phyloP scores from a whole-genome alignment of 345 rosid species.

The Anastatica hierochuntica region DNA sequence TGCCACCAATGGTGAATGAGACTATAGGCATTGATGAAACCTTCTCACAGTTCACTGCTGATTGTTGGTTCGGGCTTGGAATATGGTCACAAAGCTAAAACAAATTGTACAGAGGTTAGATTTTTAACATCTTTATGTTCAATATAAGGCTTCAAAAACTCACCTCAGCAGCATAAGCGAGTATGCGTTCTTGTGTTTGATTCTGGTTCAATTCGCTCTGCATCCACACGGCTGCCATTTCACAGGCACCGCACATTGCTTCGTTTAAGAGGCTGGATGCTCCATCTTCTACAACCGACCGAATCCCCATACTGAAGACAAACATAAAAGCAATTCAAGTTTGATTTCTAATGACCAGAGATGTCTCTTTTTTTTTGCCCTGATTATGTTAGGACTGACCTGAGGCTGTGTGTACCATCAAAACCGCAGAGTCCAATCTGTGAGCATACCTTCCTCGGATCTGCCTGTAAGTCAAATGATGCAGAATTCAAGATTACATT shows the following conservation, averaged over 20 bases:
- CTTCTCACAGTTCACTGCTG: constrained; percentile 53
- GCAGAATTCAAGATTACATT: not conserved
- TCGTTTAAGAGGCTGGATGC: constrained; percentile 34
- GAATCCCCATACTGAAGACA: constrained; percentile 49
- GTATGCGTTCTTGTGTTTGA: constrained; percentile 56
- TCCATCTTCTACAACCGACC: constrained; percentile 47
- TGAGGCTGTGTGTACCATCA: constrained; percentile 59
- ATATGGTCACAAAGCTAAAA: constrained; percentile 76
- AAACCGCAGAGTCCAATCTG: constrained; percentile 68
- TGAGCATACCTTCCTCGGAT: constrained; percentile 71
- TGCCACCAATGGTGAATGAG: constrained; percentile 70
- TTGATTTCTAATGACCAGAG: not conserved
- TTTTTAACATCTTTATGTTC: not conserved
- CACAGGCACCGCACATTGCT: constrained; percentile 63
- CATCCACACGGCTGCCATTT: constrained; percentile 95
- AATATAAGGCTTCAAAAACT: not conserved
- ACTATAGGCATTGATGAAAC: constrained; percentile 64
- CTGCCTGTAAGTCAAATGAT: constrained; percentile 30
- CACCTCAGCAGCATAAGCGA: constrained; percentile 65
- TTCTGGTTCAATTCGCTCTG: constrained; percentile 57
- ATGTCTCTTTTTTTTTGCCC: not conserved
- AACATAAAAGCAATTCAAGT: not conserved
- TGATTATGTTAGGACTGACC: constrained; percentile 32
- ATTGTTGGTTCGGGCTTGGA: constrained; percentile 80
- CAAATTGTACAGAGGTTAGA: not conserved